These are phyloP conservation scores for Taiozyma sp. DNA, from an alignment of 1,139 yeast genomes.

Conservation along the genomic window DNA sequence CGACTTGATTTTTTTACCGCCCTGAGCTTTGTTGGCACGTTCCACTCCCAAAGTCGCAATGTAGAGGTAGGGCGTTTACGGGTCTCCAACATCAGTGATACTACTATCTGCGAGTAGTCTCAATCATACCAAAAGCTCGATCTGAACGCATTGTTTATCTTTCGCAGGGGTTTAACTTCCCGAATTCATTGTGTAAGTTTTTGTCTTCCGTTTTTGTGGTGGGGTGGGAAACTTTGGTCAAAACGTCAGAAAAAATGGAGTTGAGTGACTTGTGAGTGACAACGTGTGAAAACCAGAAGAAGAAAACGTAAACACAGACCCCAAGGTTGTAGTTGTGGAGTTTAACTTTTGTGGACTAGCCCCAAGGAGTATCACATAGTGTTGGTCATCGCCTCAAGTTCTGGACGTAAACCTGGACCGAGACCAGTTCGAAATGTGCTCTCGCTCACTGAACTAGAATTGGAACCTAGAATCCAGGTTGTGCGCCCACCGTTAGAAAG, in stretches of 20 bases:
- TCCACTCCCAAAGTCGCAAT: neutral
- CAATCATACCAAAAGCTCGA: neutral
- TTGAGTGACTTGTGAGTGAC: neutral
- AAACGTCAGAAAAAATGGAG: neutral
- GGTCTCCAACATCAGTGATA: neutral
- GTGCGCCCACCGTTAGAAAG: neutral
- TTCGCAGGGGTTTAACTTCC: neutral
- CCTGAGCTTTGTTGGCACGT: neutral
- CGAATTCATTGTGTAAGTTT: neutral
- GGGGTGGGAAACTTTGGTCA: neutral
- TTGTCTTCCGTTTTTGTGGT: neutral
- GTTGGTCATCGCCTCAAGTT: neutral
- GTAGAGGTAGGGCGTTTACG: neutral
- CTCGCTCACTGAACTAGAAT: neutral
- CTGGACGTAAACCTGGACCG: neutral
- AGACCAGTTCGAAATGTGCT: too few relatives aligned
- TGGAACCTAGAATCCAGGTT: neutral
- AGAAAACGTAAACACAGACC: neutral
- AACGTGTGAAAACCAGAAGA: neutral
- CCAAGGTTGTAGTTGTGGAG: neutral
- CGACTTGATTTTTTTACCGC: neutral
- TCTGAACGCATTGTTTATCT: neutral
- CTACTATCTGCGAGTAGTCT: neutral
- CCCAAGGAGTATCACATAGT: neutral
- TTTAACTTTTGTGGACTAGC: neutral